Evolutionary conservation across 2,329 filamentous ascomycete genomes (phyloP).

Genomic region (Cadophora sp.): DNA sequence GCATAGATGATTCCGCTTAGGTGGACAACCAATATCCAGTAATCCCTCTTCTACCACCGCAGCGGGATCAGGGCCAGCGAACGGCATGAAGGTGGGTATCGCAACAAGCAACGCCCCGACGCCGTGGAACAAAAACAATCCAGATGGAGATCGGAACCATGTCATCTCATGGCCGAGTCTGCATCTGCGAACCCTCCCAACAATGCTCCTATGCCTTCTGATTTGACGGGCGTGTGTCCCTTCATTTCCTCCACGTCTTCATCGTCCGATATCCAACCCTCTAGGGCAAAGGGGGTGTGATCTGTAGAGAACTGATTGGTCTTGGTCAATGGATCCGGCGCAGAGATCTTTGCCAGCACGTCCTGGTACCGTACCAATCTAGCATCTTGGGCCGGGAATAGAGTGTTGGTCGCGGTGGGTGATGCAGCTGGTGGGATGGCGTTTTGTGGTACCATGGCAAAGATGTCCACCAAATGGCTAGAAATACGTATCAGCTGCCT

Average conservation of each 20-base stretch:
- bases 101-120: slow-evolving; percentile 40
- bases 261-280: slow-evolving; percentile 53
- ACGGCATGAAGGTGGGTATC: slow-evolving; percentile 39
- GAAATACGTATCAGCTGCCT: slow-evolving; percentile 29
- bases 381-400: slow-evolving; percentile 61
- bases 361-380: slow-evolving; percentile 65
- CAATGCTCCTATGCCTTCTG: slow-evolving; percentile 43
- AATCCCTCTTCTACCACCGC: slow-evolving; percentile 34
- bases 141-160: slow-evolving; percentile 33
- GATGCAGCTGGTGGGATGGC: slow-evolving; percentile 42
- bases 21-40: slow-evolving; percentile 40
- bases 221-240: slow-evolving; percentile 41
- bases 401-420: slow-evolving; percentile 44
- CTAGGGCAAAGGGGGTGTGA: slow-evolving; percentile 36
- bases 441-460: slow-evolving; percentile 64
- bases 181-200: slow-evolving; percentile 45
- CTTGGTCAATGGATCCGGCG: slow-evolving; percentile 51
- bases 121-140: slow-evolving; percentile 39
- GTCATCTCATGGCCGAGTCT: slow-evolving; percentile 41
- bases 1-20: slow-evolving; percentile 44
- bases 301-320: slow-evolving; percentile 41
- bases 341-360: slow-evolving; percentile 64
- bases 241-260: slow-evolving; percentile 43
- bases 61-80: slow-evolving; percentile 34
- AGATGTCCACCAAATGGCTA: slow-evolving; percentile 73